Conservation (phyloP, 768 basidiomycete species). For the Ramaria sp. region DNA sequence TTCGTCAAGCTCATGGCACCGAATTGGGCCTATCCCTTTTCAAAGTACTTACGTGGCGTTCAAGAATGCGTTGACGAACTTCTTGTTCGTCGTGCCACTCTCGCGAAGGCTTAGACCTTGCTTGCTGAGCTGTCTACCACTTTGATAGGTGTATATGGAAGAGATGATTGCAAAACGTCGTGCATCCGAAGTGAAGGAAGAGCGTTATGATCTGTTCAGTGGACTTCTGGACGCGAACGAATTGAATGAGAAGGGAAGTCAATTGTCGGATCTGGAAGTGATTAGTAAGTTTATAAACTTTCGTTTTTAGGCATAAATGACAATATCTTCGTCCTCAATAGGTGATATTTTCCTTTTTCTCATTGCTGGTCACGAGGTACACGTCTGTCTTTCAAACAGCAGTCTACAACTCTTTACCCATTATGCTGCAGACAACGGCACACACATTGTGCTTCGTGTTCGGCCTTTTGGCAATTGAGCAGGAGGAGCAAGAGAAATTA, state of each 20-base stretch:
- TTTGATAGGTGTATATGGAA: conserved; percentile 27
- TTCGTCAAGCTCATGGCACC: conserved; percentile 29
- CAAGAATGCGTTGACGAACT: conserved; percentile 19
- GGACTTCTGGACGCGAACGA: conserved; percentile 41
- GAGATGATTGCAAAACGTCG: conserved; percentile 43
- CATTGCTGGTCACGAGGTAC: conserved; percentile 17
- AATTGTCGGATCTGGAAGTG: conserved; percentile 33
- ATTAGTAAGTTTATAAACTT: conserved; percentile 17
- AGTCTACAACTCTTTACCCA: background rate
- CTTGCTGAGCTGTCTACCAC: background rate
- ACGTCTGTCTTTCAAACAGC: background rate
- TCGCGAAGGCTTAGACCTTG: background rate
- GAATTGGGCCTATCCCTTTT: conserved; percentile 27
- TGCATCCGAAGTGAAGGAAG: conserved; percentile 17
- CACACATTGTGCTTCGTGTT: conserved; percentile 16
- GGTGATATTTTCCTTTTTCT: conserved; percentile 13
- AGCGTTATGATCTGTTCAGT: conserved; percentile 39
- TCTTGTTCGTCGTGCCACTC: conserved; percentile 12
- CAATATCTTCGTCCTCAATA: background rate
- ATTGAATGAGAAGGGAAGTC: conserved; percentile 20
- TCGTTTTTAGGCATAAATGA: background rate
- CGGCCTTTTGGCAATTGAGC: conserved; percentile 17
- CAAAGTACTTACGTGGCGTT: conserved; percentile 20
- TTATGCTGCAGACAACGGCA: conserved; percentile 14
- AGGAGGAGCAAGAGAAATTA: conserved; percentile 13